phyloP scores from a whole-genome alignment of 345 rosid genomes.

The Moringa oleifera region DNA sequence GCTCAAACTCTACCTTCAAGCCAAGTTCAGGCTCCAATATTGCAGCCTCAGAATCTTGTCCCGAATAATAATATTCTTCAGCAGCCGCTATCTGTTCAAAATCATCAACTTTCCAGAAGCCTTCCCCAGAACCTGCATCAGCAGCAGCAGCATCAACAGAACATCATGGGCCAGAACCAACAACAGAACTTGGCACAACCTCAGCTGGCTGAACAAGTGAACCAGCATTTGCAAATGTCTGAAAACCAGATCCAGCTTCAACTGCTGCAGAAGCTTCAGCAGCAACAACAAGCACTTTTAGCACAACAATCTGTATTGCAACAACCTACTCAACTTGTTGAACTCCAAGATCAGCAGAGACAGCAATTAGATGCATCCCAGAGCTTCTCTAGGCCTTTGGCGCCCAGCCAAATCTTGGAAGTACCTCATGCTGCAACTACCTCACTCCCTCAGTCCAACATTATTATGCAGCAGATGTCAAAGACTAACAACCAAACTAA shows the following conservation, averaged over 20 bases:
- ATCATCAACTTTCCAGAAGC: conserved; percentile 37
- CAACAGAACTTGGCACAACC: conserved; percentile 35
- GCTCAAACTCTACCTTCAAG: conserved; percentile 32
- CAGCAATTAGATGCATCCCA: conserved; percentile 49
- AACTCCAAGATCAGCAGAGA: conserved; percentile 48
- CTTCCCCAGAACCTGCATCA: conserved; percentile 52
- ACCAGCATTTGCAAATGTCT: conserved; percentile 39
- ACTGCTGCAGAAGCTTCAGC: conserved; percentile 16
- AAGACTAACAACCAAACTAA: conserved; percentile 30
- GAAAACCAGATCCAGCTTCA: conserved; percentile 46
- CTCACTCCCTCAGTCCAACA: conserved; percentile 36
- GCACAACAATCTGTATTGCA: conserved; percentile 42
- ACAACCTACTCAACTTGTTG: conserved; percentile 36
- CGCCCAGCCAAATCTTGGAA: conserved; percentile 37
- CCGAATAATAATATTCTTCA: conserved; percentile 35
- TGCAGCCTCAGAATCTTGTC: conserved; percentile 42
- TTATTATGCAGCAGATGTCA: conserved; percentile 33
- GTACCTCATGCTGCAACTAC: conserved; percentile 32
- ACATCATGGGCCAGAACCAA: conserved; percentile 36
- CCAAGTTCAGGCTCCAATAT: conserved; percentile 44
- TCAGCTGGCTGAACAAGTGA: conserved; percentile 40
- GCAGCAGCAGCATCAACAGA: conserved; percentile 40
- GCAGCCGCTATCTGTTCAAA: conserved; percentile 41
- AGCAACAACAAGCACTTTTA: conserved; percentile 48
- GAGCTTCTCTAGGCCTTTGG: conserved; percentile 40